Evolutionary conservation across 371 early-diverging fungal genomes (phyloP), one percentile per base, ranked within the genome.

Genomic region (Mucor lusitanicus): DNA sequence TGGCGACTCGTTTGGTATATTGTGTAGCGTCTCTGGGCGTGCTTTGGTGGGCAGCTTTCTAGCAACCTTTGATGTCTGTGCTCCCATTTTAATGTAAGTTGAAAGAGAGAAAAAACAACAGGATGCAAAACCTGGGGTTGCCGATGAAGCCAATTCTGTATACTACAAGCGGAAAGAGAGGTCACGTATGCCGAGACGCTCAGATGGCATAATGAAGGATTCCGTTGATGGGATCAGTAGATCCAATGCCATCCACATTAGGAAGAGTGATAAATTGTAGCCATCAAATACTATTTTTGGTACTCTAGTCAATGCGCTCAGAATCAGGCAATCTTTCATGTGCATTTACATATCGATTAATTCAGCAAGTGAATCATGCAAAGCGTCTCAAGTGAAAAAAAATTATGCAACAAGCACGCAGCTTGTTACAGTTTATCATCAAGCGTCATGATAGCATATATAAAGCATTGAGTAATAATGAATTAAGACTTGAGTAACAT

Each of bases 51-150:
- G 82, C 17, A 79, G 66, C 56, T 74, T 74, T 65, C 82, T 74
- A 17, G 64, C 75, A 57, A 70, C 76, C 56, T 82, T 77, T 28
- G 82, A 82, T 12, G 78, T 69, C 61, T 77, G 77, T 46, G 82
- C 79, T 61, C 82, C 82, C 82, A 82, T 82, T 56, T 55, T 17
- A 32, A 55, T 55, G 55, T 7, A 55, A 55, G 55, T 33, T 33
- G 33, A n/a, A 44, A 19, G 17, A 23, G 17, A 23, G 23, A 50
- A 50, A 7, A 50, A 50, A 50, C 37, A 33, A 33, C 33, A 1
- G 11, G 9, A 48, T 23, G 23, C 9, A 48, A 48, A 50, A 50
- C 50, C 50, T 50, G 21, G 50, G 50, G 50, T 23, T 50, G 21
- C 50, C 12, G n/a, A n/a, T 21, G 9, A 8, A 25, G 50, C 23